Base-by-base conservation (phyloP, 2,329 filamentous ascomycete species). In the Cordyceps javanica region DNA sequence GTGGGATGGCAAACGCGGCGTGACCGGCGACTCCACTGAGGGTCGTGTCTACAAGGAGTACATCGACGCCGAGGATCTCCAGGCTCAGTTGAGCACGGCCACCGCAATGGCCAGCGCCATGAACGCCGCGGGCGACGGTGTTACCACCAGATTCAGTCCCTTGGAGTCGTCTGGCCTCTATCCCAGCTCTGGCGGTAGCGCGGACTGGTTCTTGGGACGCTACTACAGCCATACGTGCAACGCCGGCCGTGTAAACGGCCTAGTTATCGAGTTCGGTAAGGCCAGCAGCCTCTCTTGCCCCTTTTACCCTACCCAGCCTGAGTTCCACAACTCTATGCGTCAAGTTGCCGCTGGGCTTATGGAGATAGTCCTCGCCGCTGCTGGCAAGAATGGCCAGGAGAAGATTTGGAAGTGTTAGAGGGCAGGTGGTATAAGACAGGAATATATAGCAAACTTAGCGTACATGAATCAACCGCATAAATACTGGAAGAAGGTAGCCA, bases 1-100 rank as follows among this genome's bases (percentile, higher is more conserved):
- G 4, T 85, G 78, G 59, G 76, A 84, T 58, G 75, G 75, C 55
- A 73, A 74, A 48, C 76, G 81, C 16, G 81, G 81, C 30, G 65
- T 77, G 11, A 66, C 76, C 1, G 71, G 73, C 26, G 70, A 77
- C 44, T 67, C 68, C 69, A 60, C 64, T 3, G 54, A 62, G 10
- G 67, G 69, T 51, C 57, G 60, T 42, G 63, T 61, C 16, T 81
- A 81, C 66, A 70, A 70, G 52, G 77, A 81, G 67, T 81, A 76
- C 64, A 68, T 77, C 10, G 65, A 73, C 1, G 41, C 52, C n/a
- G 61, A 62, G 2, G 76, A 80, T 60, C 60, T 70, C n/a, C 60
- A 59, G 2, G 63, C 66, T 16, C 70, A 76, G 58, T 53, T 62
- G 45, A 64, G 60, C 23, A 67, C 72, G 0, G 71, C 70, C 1